Percentiles rank a stretch among this genome's conserved stretches.
Conservation (phyloP, 2,329 filamentous ascomycete genomes). For the Ophiostoma ulmi region DNA sequence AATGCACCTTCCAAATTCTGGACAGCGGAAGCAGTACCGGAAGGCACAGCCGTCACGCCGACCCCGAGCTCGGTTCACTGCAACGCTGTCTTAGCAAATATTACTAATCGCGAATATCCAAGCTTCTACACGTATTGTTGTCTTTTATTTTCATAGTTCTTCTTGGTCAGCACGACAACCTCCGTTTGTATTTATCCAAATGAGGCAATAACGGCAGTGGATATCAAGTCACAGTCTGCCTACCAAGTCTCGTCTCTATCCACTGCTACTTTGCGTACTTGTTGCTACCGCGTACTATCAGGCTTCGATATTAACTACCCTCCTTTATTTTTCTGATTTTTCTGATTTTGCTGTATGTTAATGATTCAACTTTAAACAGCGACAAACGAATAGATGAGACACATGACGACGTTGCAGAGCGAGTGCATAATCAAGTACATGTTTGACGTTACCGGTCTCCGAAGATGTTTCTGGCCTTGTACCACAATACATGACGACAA, state of each 20-base stretch:
- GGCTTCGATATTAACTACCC: background rate
- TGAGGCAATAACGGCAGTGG: background rate
- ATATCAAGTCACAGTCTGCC: background rate
- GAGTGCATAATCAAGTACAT: background rate
- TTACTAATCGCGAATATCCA: background rate
- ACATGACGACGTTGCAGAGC: background rate
- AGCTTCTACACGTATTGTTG: background rate
- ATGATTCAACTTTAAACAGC: background rate
- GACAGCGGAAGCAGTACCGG: constrained; percentile 25
- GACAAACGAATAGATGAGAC: background rate
- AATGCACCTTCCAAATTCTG: background rate
- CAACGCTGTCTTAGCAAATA: background rate
- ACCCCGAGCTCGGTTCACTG: constrained; percentile 15
- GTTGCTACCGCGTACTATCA: background rate
- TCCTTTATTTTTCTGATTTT: background rate
- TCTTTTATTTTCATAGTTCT: background rate
- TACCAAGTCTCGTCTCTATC: background rate
- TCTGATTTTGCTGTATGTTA: background rate
- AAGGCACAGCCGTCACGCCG: constrained; percentile 29
- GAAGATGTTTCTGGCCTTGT: background rate
- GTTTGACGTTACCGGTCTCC: background rate
- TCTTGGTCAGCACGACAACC: background rate
- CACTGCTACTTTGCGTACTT: background rate
- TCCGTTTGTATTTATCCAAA: background rate
- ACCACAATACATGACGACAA: background rate